These are phyloP conservation scores for Juncus effusus DNA, from an alignment of 176 grass and related monocot species.

Conservation along the genomic window DNA sequence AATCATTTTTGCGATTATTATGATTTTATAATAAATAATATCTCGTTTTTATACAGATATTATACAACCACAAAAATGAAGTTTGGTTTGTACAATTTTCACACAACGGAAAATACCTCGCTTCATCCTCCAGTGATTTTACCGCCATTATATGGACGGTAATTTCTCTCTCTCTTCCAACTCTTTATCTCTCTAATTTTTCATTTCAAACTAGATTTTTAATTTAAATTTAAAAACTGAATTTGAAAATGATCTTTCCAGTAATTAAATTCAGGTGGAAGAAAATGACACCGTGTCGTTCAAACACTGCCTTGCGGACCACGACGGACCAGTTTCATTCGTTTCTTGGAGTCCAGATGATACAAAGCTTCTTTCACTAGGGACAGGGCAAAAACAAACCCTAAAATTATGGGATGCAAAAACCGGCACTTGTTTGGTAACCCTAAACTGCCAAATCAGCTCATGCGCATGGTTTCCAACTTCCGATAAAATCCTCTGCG, in stretches of 20 bases:
- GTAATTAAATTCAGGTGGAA: slow-evolving; percentile 55
- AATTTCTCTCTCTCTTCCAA: slow-evolving; percentile 21
- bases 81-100: slow-evolving; percentile 99
- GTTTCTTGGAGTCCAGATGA: slow-evolving; percentile 88
- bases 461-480: slow-evolving; percentile 91
- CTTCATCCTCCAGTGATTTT: slow-evolving; percentile 88
- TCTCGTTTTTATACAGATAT: slow-evolving; percentile 69
- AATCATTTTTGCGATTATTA: slow-evolving; percentile 14
- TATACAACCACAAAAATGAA: slow-evolving; percentile 88
- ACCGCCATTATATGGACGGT: slow-evolving; percentile 97
- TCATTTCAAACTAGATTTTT: no score
- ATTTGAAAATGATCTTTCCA: slow-evolving; percentile 11
- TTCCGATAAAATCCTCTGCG: slow-evolving; percentile 89
- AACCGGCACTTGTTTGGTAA: slow-evolving; percentile 60
- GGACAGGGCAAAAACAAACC: slow-evolving; percentile 42
- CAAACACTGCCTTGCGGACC: slow-evolving; percentile 62
- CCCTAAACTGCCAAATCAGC: slow-evolving; percentile 52
- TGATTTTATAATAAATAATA: slow-evolving; percentile 5
- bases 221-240: neutral
- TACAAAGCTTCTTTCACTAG: slow-evolving; percentile 80
- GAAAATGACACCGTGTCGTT: slow-evolving; percentile 56
- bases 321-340: slow-evolving; percentile 61
- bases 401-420: slow-evolving; percentile 79
- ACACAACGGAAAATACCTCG: slow-evolving; percentile 81
- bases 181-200: neutral